Conservation (phyloP, 495 filamentous ascomycete genomes). For the Bathelium albidoporum region DNA sequence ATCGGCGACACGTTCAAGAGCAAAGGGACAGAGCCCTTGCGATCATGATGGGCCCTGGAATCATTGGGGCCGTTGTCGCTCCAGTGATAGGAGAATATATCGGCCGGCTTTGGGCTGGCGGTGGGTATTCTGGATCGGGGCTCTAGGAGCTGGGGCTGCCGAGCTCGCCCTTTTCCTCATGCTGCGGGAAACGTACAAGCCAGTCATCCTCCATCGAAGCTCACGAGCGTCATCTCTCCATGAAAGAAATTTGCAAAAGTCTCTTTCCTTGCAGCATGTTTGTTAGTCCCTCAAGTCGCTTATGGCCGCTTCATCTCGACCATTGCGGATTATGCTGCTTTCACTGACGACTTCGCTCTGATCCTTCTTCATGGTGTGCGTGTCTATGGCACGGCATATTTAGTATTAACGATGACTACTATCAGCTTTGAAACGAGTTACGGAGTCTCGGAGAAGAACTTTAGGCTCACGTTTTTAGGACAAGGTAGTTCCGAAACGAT, state of each 20-base stretch:
- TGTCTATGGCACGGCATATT: not conserved
- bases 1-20: slow-evolving; percentile 50
- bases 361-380: not conserved
- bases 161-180: slow-evolving; percentile 18
- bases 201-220: slow-evolving; percentile 13
- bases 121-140: slow-evolving; percentile 15
- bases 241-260: not conserved
- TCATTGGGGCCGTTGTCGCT: slow-evolving; percentile 43
- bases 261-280: not conserved
- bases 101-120: slow-evolving; percentile 15
- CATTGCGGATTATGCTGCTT: not conserved
- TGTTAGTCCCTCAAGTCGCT: not conserved
- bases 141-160: slow-evolving; percentile 14
- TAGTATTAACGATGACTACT: slow-evolving; percentile 11
- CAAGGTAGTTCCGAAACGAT: slow-evolving; percentile 21
- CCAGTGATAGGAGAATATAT: slow-evolving; percentile 37
- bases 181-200: slow-evolving; percentile 22
- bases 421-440: slow-evolving; percentile 42
- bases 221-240: not conserved
- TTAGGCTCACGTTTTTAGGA: slow-evolving; percentile 41
- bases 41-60: slow-evolving; percentile 48
- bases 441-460: slow-evolving; percentile 32
- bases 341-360: not conserved
- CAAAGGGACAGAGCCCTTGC: slow-evolving; percentile 43
- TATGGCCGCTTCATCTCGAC: not conserved